Conservation (phyloP, 345 rosid species). For the Noccaea bulbosa region DNA sequence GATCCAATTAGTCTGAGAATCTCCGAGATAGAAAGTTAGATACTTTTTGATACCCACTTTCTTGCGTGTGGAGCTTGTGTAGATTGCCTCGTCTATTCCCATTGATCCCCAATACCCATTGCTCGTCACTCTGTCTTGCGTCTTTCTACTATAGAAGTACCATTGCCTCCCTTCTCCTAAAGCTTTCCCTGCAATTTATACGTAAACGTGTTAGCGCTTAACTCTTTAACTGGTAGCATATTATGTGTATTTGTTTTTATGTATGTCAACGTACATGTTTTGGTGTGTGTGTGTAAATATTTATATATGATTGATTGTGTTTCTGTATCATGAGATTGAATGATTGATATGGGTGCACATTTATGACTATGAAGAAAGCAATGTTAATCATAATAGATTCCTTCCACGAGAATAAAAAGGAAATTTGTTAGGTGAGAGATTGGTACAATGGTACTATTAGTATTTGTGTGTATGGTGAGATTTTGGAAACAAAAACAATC, state of each 20-base stretch:
- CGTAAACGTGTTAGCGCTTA: not conserved
- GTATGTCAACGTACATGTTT: conserved; percentile 20
- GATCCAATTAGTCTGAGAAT: conserved; percentile 75
- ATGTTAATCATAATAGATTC: conserved; percentile 35
- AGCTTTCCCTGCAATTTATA: conserved; percentile 68
- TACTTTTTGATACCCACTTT: conserved; percentile 72
- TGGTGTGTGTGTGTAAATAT: conserved; percentile 18
- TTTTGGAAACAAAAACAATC: conserved; percentile 42
- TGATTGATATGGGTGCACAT: conserved; percentile 44
- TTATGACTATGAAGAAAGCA: conserved; percentile 42
- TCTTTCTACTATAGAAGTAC: conserved; percentile 84
- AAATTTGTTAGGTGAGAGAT: conserved; percentile 30
- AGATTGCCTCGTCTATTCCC: conserved; percentile 70
- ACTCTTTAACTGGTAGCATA: not conserved
- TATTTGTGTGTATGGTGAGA: conserved; percentile 39
- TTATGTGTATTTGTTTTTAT: conserved; percentile 11
- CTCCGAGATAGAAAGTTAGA: conserved; percentile 61
- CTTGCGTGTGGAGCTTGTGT: conserved; percentile 47
- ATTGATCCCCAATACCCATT: conserved; percentile 81
- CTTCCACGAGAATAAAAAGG: conserved; percentile 38
- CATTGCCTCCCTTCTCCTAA: conserved; percentile 80
- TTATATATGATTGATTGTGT: conserved; percentile 34
- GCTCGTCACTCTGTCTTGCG: conserved; percentile 58
- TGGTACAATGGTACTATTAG: conserved; percentile 31
- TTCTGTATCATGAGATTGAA: conserved; percentile 36